Percentiles rank a stretch among this genome's conserved stretches.
Evolutionary conservation across 2,329 filamentous ascomycete genomes (phyloP).

Genomic region (Dactylellina drechsleri): DNA sequence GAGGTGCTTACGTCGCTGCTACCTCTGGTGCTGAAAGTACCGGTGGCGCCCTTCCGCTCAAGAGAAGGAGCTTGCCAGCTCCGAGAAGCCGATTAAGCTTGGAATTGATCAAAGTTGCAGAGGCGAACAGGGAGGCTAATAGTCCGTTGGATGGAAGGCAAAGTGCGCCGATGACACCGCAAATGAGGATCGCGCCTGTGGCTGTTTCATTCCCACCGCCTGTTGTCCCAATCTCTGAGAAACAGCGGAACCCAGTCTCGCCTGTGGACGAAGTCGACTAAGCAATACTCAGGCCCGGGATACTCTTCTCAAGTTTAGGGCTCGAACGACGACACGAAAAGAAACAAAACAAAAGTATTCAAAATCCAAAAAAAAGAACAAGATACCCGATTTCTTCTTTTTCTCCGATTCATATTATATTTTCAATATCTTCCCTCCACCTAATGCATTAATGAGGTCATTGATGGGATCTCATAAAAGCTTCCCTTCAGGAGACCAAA

Average conservation of each 20-base stretch:
- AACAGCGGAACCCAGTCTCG: conserved; percentile 33
- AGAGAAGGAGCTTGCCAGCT: conserved; percentile 54
- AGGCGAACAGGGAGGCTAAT: conserved; percentile 32
- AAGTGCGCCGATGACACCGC: conserved; percentile 45
- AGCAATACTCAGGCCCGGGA: neutral
- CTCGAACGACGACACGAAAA: conserved; percentile 19
- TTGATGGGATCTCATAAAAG: no score
- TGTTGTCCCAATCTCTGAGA: conserved; percentile 18
- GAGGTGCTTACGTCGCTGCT: conserved; percentile 59
- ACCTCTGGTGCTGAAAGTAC: neutral
- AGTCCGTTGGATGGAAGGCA: conserved; percentile 29
- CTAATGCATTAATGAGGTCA: conserved; percentile 6
- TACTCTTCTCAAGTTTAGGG: neutral
- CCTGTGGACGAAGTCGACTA: conserved; percentile 39
- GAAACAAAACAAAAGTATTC: conserved; percentile 16
- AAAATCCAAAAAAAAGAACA: conserved; percentile 28
- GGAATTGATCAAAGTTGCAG: conserved; percentile 45
- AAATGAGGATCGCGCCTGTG: conserved; percentile 30
- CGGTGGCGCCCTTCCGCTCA: conserved; percentile 59
- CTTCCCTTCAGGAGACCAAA: neutral
- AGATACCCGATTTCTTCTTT: conserved; percentile 41
- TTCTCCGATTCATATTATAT: conserved; percentile 13
- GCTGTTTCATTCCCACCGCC: conserved; percentile 28
- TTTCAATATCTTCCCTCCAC: conserved; percentile 3
- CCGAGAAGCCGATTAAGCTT: conserved; percentile 46